Evolutionary conservation across 2,329 filamentous ascomycete species (phyloP).

Genomic region (Ustulina deusta): DNA sequence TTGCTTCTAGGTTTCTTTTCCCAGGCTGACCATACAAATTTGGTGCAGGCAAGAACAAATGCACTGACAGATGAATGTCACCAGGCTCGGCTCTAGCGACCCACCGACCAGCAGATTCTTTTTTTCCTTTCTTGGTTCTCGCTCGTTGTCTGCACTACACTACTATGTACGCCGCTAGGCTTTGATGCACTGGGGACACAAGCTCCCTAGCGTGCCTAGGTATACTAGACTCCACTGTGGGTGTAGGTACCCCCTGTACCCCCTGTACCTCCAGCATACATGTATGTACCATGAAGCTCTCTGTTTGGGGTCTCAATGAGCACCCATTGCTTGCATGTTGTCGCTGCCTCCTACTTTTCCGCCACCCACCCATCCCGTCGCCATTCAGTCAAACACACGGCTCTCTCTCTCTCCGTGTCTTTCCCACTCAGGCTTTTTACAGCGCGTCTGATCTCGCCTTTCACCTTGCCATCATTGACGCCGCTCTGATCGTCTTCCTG

Average conservation of each 20-base stretch:
- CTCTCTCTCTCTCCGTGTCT: slow-evolving; percentile 8
- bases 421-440: not conserved
- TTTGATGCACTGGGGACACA: slow-evolving; percentile 27
- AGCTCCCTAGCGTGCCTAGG: slow-evolving; percentile 26
- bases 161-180: not conserved
- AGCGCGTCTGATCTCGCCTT: slow-evolving; percentile 31
- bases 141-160: slow-evolving; percentile 20
- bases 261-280: not conserved
- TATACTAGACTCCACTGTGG: slow-evolving; percentile 2
- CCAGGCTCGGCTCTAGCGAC: slow-evolving; percentile 26
- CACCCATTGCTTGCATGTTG: not conserved
- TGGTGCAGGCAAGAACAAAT: slow-evolving; percentile 3
- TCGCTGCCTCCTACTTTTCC: slow-evolving; percentile 15
- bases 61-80: slow-evolving; percentile 29
- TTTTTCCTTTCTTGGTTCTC: slow-evolving; percentile 30
- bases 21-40: slow-evolving; percentile 16
- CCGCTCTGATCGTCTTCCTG: slow-evolving; percentile 39
- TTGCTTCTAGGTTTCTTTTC: slow-evolving; percentile 15
- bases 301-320: slow-evolving; percentile 7
- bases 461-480: slow-evolving; percentile 42
- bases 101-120: slow-evolving; percentile 35
- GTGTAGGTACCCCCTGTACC: not conserved
- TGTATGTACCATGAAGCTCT: slow-evolving; percentile 8
- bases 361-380: slow-evolving; percentile 37
- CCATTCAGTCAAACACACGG: slow-evolving; percentile 35